Base-by-base conservation (phyloP, 768 basidiomycete species). In the Lactarius deliciosus region DNA sequence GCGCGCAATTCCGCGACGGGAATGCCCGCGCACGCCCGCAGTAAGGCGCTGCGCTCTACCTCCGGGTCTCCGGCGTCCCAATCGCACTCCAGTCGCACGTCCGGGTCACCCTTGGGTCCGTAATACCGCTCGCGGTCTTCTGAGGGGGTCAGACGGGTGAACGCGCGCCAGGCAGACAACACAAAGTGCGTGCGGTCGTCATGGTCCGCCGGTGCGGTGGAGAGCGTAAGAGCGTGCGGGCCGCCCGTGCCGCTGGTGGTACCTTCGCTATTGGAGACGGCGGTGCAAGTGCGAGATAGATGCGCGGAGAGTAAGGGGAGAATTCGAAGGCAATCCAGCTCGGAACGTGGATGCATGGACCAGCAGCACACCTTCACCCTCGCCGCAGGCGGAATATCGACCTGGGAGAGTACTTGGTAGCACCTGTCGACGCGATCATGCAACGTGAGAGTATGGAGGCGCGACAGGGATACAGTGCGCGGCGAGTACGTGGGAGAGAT, bases 221-320 rank as follows among this genome's bases (percentile, higher is more conserved):
- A 64, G 25, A 67, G 66, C 50, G 57, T 45, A 62, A 67, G 62
- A 32, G 66, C 66, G 40, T 28, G 66, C 9, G 66, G 66, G 10
- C 61, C 56, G 20, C 6, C 38, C 0, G 22, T 13, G 47, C 47
- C 47, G 36, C 11, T 15, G 28, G 56, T 25, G 47, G n/a, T 34
- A 16, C 32, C 15, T 9, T 2, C 7, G 50, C 8, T 34, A 34
- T 25, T 8, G 22, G 34, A 34, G 20, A n/a, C 5, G 13, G 4
- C 8, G 5, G n/a, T 3, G 47, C 22, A 11, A 11, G 47, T 13
- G 47, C 62, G 38, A 34, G 57, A 45, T 34, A 67, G 66, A 43
- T 67, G 66, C 0, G 61, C 53, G 34, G 57, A 59, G 50, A 67
- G 57, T 15, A 58, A 41, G 32, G 66, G 66, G 9, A 67, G 41